Conservation (phyloP, 805 yeast species). For the Candida orba region DNA sequence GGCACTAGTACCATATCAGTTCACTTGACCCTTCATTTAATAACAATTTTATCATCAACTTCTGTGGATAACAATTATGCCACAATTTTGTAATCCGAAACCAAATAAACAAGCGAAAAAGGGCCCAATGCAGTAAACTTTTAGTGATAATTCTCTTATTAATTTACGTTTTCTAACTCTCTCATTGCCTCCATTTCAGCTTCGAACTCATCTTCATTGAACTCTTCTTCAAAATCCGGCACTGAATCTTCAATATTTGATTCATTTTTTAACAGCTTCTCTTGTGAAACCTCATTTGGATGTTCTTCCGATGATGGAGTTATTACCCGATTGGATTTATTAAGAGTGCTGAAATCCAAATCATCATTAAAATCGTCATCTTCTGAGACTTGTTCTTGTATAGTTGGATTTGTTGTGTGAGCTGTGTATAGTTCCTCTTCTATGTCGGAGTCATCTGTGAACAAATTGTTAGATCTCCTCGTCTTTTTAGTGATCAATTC, state of each 20-base stretch:
- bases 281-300: no score
- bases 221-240: constrained; percentile 8
- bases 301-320: no score
- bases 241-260: not conserved
- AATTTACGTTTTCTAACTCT: constrained; percentile 2
- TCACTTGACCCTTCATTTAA: no score
- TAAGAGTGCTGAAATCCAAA: no score
- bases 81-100: no score
- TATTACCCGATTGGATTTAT: no score
- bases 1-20: no score
- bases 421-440: not conserved
- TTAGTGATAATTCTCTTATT: no score
- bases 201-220: constrained; percentile 14
- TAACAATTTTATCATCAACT: no score
- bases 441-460: constrained; percentile 2
- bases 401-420: not conserved
- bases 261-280: not conserved
- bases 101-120: no score
- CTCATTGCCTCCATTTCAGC: constrained; percentile 21
- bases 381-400: not conserved
- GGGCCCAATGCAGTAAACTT: no score
- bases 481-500: not conserved
- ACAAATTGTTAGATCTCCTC: not conserved
- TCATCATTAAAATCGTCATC: constrained; percentile 3
- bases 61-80: no score